Evolutionary conservation across 768 basidiomycete genomes (phyloP).

Genomic region (Pleurotus citrinopileatus): DNA sequence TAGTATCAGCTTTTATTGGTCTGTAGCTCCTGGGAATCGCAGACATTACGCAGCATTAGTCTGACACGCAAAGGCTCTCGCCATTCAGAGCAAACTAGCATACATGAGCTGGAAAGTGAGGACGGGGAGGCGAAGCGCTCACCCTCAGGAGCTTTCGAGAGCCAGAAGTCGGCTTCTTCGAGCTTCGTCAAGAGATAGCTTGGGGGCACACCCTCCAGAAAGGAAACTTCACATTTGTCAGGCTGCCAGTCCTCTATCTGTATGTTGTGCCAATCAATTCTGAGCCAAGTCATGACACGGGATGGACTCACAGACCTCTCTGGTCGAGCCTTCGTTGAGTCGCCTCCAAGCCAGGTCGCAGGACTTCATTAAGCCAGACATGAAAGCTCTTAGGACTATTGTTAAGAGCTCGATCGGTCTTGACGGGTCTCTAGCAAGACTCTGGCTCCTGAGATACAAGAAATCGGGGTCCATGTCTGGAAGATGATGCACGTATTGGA

Average conservation of each 20-base stretch:
- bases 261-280: slow-evolving; percentile 14
- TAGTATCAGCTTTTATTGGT: slow-evolving; percentile 6
- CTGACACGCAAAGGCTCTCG: slow-evolving; percentile 48
- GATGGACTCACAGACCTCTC: slow-evolving; percentile 58
- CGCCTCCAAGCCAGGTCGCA: slow-evolving; percentile 84
- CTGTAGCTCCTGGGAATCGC: slow-evolving; percentile 15
- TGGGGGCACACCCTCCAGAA: slow-evolving; percentile 63
- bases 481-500: slow-evolving; percentile 69
- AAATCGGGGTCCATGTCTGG: slow-evolving; percentile 58
- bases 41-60: slow-evolving; percentile 58
- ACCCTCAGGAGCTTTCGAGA: slow-evolving; percentile 46
- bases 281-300: slow-evolving; percentile 10
- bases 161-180: slow-evolving; percentile 62
- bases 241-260: slow-evolving; percentile 89
- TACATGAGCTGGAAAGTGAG: slow-evolving; percentile 2
- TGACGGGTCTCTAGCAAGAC: slow-evolving; percentile 29
- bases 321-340: slow-evolving; percentile 66
- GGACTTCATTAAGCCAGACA: slow-evolving; percentile 72
- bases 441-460: slow-evolving; percentile 23
- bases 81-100: slow-evolving; percentile 45
- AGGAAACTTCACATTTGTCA: slow-evolving; percentile 81
- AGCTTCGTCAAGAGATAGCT: slow-evolving; percentile 50
- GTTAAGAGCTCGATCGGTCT: slow-evolving; percentile 65
- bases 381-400: slow-evolving; percentile 62
- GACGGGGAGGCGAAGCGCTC: slow-evolving; percentile 8